Conservation (phyloP, 192 early-diverging fungal genomes). For the Coemansia sp. region DNA sequence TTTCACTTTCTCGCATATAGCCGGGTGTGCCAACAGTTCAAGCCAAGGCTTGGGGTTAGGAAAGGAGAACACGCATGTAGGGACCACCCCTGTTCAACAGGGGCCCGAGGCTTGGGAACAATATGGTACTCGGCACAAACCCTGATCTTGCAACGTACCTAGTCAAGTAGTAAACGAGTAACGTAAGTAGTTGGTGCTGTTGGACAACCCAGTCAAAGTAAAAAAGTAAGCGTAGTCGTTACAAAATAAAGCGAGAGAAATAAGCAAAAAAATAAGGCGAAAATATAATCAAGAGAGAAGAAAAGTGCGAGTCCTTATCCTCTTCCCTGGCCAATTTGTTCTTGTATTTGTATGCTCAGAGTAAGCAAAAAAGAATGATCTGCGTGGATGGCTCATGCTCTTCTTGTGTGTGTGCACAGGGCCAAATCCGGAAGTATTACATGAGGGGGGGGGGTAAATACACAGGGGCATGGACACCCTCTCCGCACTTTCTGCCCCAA, state of each 20-base stretch:
- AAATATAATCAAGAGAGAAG: not conserved
- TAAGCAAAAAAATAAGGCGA: not conserved
- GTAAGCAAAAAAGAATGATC: constrained; percentile 9
- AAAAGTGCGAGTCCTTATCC: not conserved
- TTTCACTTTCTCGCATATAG: not conserved
- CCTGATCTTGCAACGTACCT: not conserved
- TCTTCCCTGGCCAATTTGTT: not conserved
- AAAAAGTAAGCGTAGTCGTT: not conserved
- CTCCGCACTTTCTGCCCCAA: too few species aligned
- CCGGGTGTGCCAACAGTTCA: not conserved
- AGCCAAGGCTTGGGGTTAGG: not conserved
- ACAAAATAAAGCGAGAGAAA: constrained; percentile 7
- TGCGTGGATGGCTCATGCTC: not conserved
- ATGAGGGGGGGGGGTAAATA: too few species aligned
- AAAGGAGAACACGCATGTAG: not conserved
- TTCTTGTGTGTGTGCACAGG: not conserved
- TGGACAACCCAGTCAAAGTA: not conserved
- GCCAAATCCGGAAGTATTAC: not conserved
- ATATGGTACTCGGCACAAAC: not conserved
- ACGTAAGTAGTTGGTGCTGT: too few species aligned
- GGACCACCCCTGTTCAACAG: not conserved
- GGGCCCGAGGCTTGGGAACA: not conserved
- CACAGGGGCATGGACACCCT: too few species aligned
- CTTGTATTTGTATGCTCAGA: not conserved
- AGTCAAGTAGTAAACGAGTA: not conserved